A percentile compares a stretch with the other conserved stretches of the same genome.
Evolutionary conservation across 129 eudicot species (phyloP).

Genomic region (Centaurea solstitialis): DNA sequence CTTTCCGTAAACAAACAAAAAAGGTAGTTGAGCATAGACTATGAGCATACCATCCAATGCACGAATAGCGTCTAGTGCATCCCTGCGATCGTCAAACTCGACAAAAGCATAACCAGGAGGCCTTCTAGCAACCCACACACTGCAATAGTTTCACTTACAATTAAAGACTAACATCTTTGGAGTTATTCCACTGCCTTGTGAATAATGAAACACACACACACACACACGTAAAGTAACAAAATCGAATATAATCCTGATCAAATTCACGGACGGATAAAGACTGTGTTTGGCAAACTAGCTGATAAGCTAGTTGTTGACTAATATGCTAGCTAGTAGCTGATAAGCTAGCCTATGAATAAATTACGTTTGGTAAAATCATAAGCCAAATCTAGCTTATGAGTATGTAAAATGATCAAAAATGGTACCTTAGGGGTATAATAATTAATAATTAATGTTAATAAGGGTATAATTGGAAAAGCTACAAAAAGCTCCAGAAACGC

Average conservation of each 20-base stretch:
- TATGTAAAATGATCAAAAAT: too few species aligned
- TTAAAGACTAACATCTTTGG: background rate
- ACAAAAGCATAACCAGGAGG: slow-evolving; percentile 91
- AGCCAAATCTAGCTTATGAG: too few species aligned
- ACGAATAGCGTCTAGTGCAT: slow-evolving; percentile 79
- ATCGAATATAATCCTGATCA: background rate
- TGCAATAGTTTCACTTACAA: slow-evolving; percentile 33
- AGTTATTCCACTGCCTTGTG: background rate
- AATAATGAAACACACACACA: background rate
- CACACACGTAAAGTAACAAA: background rate
- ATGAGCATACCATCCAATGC: slow-evolving; percentile 60
- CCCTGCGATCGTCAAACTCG: slow-evolving; percentile 78
- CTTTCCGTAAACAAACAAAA: background rate
- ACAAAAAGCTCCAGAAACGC: too few species aligned
- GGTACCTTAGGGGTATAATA: too few species aligned
- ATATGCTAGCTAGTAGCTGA: too few species aligned
- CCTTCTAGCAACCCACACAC: slow-evolving; percentile 92
- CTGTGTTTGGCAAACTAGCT: too few species aligned
- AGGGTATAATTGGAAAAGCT: too few species aligned
- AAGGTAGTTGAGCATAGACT: background rate
- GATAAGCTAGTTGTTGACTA: too few species aligned
- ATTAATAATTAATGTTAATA: too few species aligned
- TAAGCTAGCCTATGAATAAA: too few species aligned
- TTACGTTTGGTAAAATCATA: too few species aligned
- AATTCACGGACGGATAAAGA: background rate